phyloP scores from a whole-genome alignment of 1,284 basidiomycete genomes.

The Apiotrichum sp. region DNA sequence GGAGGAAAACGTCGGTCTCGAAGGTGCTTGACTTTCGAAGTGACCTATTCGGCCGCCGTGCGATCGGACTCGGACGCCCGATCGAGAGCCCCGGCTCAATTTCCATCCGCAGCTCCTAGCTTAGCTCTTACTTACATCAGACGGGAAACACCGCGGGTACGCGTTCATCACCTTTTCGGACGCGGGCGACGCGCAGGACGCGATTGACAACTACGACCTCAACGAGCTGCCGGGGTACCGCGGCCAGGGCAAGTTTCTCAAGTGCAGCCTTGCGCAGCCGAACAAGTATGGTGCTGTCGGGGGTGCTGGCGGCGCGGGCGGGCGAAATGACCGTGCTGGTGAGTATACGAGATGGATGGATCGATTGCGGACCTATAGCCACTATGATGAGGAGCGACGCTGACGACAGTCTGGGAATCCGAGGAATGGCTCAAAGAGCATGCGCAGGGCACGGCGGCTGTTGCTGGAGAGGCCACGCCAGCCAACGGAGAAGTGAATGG shows the following conservation, averaged over 20 bases:
- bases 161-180: constrained; percentile 46
- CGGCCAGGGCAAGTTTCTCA: constrained; percentile 42
- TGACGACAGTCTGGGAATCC: constrained; percentile 40
- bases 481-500: neutral
- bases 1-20: too few species aligned
- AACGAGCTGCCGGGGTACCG: constrained; percentile 43
- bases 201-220: constrained; percentile 48
- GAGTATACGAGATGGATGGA: constrained; percentile 11
- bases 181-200: constrained; percentile 45
- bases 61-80: too few species aligned
- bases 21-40: too few species aligned
- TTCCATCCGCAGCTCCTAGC: too few species aligned
- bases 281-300: constrained; percentile 33
- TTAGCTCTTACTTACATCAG: constrained; percentile 1
- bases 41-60: too few species aligned
- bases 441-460: constrained; percentile 20
- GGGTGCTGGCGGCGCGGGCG: constrained; percentile 10
- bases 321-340: constrained; percentile 38
- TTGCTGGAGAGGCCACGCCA: constrained; percentile 5
- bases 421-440: constrained; percentile 45
- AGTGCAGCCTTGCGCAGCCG: constrained; percentile 42
- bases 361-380: too few species aligned
- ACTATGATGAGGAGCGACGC: too few species aligned
- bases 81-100: too few species aligned
- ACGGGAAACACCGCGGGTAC: constrained; percentile 39